Evolutionary conservation across 2,329 filamentous ascomycete species (phyloP).

Genomic region (Fusarium solani-melongenae): DNA sequence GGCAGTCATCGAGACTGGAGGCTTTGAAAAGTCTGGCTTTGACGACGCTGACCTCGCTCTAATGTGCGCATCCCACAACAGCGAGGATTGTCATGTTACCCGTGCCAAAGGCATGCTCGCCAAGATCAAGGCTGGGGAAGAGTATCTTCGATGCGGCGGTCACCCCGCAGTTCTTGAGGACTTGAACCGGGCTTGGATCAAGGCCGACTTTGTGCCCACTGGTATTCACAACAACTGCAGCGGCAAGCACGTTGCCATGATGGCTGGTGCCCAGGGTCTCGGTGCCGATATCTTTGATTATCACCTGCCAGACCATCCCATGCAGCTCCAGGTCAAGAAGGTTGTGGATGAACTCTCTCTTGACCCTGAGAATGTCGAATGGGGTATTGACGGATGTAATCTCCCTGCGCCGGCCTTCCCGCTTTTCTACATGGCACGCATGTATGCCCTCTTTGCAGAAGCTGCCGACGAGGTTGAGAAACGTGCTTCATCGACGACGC

Average conservation of each 20-base stretch:
- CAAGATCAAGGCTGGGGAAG: constrained; percentile 48
- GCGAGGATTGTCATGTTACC: constrained; percentile 53
- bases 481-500: not conserved
- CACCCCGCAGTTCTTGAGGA: constrained; percentile 50
- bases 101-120: constrained; percentile 53
- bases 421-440: constrained; percentile 48
- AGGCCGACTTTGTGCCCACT: constrained; percentile 50
- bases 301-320: constrained; percentile 49
- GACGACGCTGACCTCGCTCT: constrained; percentile 56
- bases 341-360: constrained; percentile 51
- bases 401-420: constrained; percentile 57
- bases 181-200: constrained; percentile 54
- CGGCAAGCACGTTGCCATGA: constrained; percentile 61
- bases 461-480: constrained; percentile 40
- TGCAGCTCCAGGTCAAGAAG: constrained; percentile 53
- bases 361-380: constrained; percentile 45
- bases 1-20: constrained; percentile 56
- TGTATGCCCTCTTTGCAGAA: constrained; percentile 52
- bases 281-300: constrained; percentile 47
- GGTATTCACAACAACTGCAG: constrained; percentile 59
- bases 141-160: constrained; percentile 55
- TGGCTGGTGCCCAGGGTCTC: constrained; percentile 54
- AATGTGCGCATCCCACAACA: constrained; percentile 60
- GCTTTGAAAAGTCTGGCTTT: constrained; percentile 50
- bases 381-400: constrained; percentile 61